Evolutionary conservation across 106 monocot species (phyloP), one percentile per base, ranked within the genome.

Genomic region (Ottelia alismoides): DNA sequence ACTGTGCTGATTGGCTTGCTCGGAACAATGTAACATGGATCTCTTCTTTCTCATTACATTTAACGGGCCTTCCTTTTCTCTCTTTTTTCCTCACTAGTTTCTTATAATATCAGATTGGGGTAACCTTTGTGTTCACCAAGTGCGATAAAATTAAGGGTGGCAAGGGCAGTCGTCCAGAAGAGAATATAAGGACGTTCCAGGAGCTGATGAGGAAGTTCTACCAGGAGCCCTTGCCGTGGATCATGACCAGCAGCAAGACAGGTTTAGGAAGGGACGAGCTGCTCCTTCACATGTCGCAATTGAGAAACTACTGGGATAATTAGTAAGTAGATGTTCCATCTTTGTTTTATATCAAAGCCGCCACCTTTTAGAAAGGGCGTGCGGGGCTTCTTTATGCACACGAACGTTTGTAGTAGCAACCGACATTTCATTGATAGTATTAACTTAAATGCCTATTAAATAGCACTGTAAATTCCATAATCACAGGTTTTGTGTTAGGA

Each of bases 51-150:
- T n/a, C n/a, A n/a, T 1, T 20, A 0, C 18, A 51, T 30, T 2
- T 63, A n/a, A n/a, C n/a, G n/a, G n/a, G n/a, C n/a, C n/a, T n/a
- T n/a, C n/a, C n/a, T n/a, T n/a, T n/a, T n/a, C n/a, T n/a, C n/a
- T n/a, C n/a, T n/a, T n/a, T n/a, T n/a, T n/a, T n/a, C n/a, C n/a
- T n/a, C n/a, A n/a, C n/a, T n/a, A n/a, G n/a, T n/a, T n/a, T n/a
- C n/a, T n/a, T n/a, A n/a, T n/a, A n/a, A 43, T 43, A 16, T 61
- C 65, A 99, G 98, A 82, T 99, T 60, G 79, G 67, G 9, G 67
- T 90, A 48, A 99, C 98, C 2, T 79, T 86, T 70, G 90, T 99
- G 44, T 99, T 99, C 72, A 99, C 90, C 22, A 99, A 99, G 71
- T 99, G 90, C 40, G 98, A 99, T 60, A 99, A 99, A 78, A 63